phyloP scores from a whole-genome alignment of 1,139 yeast species.

The Geotrichum reessii region DNA sequence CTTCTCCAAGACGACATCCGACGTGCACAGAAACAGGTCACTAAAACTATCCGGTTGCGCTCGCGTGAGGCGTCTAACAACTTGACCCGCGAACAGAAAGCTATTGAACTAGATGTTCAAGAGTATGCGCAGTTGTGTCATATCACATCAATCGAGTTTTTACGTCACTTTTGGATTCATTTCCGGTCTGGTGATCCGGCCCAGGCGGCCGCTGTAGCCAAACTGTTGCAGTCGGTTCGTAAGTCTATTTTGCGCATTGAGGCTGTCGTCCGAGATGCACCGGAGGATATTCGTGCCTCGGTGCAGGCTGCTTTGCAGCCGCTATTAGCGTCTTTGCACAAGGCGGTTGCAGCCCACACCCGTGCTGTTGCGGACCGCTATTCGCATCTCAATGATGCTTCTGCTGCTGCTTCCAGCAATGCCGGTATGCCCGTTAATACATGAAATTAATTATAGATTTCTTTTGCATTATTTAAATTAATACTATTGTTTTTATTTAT shows the following conservation, averaged over 20 bases:
- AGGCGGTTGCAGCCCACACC: slow-evolving; percentile 17
- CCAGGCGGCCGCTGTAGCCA: slow-evolving; percentile 44
- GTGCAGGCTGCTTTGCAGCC: slow-evolving; percentile 18
- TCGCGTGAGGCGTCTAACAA: slow-evolving; percentile 23
- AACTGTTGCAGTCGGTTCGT: slow-evolving; percentile 44
- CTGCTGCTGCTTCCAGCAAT: not conserved
- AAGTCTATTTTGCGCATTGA: slow-evolving; percentile 46
- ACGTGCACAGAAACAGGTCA: slow-evolving; percentile 26
- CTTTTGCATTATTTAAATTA: not conserved
- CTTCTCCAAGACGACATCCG: slow-evolving; percentile 20
- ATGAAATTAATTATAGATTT: not conserved
- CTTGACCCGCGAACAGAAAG: slow-evolving; percentile 19
- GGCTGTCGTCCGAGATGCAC: slow-evolving; percentile 33
- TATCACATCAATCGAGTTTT: slow-evolving; percentile 62
- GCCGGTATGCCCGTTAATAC: not conserved
- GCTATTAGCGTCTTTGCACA: slow-evolving; percentile 12
- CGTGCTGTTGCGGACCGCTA: slow-evolving; percentile 15
- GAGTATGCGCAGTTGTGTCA: slow-evolving; percentile 43
- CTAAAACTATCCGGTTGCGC: slow-evolving; percentile 23
- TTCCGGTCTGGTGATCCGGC: slow-evolving; percentile 54
- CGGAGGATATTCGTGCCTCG: slow-evolving; percentile 12
- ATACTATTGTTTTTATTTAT: not conserved
- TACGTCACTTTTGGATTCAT: slow-evolving; percentile 65
- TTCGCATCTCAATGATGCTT: not conserved
- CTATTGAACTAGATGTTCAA: slow-evolving; percentile 22